These are phyloP conservation scores for Stagonosporopsis cucurbitacearum DNA, from an alignment of 2,329 filamentous ascomycete species.

Conservation along the genomic window DNA sequence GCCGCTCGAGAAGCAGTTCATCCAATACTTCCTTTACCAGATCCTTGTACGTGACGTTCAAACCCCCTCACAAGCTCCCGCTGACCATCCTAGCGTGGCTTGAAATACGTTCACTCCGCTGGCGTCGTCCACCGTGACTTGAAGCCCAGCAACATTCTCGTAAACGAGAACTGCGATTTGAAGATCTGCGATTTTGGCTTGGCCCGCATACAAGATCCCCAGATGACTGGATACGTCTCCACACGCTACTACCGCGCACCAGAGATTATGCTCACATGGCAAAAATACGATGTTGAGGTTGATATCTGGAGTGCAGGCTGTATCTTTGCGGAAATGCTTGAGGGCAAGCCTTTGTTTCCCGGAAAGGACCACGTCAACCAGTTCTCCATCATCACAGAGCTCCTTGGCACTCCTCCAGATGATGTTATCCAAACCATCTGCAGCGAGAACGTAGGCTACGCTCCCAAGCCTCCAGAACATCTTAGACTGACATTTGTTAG, in stretches of 20 bases:
- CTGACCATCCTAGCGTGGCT: slow-evolving; percentile 71
- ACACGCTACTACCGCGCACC: slow-evolving; percentile 98
- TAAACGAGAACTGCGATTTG: slow-evolving; percentile 99
- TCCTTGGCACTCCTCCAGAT: slow-evolving; percentile 93
- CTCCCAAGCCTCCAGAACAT: background rate
- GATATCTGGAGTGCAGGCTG: slow-evolving; percentile 99
- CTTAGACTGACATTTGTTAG: slow-evolving; percentile 55
- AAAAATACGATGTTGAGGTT: slow-evolving; percentile 99
- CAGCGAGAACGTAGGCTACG: slow-evolving; percentile 82
- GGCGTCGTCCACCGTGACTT: slow-evolving; percentile 97
- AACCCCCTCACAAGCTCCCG: slow-evolving; percentile 63
- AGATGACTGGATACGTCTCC: slow-evolving; percentile 99
- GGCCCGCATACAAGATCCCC: slow-evolving; percentile 95
- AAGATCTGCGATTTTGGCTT: slow-evolving; percentile 99
- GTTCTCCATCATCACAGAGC: slow-evolving; percentile 98
- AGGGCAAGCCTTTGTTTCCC: slow-evolving; percentile 96
- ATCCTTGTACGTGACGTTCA: slow-evolving; percentile 75
- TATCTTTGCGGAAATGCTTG: slow-evolving; percentile 99
- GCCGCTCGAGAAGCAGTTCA: slow-evolving; percentile 98
- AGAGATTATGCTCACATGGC: slow-evolving; percentile 99
- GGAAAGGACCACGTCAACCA: slow-evolving; percentile 99
- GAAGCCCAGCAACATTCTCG: slow-evolving; percentile 98
- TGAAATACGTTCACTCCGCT: slow-evolving; percentile 99
- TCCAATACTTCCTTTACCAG: slow-evolving; percentile 99
- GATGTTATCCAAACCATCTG: slow-evolving; percentile 99